Evolutionary conservation across 73 alveolate genomes (phyloP).

Genomic region (Paramecium octaurelia): DNA sequence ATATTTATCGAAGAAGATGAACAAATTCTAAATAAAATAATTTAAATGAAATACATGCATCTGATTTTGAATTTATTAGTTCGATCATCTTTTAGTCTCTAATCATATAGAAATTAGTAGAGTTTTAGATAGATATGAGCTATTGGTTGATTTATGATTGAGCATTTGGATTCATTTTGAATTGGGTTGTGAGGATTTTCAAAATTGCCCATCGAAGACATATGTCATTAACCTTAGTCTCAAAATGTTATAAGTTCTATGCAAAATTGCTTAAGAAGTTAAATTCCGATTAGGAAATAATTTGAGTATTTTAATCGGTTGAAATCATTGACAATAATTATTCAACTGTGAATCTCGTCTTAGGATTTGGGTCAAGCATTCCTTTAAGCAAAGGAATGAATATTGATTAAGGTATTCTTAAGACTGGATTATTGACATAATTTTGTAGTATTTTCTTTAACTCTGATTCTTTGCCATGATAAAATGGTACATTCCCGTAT

Average conservation of each 20-base stretch:
- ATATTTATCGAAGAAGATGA: background rate
- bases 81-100: background rate
- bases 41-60: background rate
- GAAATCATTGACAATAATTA: background rate
- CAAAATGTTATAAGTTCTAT: background rate
- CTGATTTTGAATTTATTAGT: background rate
- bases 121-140: background rate
- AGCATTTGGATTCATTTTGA: background rate
- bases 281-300: background rate
- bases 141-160: background rate
- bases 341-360: background rate
- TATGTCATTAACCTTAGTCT: background rate
- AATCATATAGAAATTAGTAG: background rate
- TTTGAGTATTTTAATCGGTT: background rate
- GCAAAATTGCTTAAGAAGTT: background rate
- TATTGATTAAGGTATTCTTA: background rate
- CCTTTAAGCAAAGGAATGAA: background rate
- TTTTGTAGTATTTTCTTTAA: background rate
- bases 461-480: background rate
- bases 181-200: background rate
- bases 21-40: background rate
- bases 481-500: conserved; percentile 43
- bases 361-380: background rate
- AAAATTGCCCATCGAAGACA: background rate
- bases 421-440: background rate